Evolutionary conservation across 2,329 filamentous ascomycete genomes (phyloP).

Genomic region (Fusarium xyrophilum): DNA sequence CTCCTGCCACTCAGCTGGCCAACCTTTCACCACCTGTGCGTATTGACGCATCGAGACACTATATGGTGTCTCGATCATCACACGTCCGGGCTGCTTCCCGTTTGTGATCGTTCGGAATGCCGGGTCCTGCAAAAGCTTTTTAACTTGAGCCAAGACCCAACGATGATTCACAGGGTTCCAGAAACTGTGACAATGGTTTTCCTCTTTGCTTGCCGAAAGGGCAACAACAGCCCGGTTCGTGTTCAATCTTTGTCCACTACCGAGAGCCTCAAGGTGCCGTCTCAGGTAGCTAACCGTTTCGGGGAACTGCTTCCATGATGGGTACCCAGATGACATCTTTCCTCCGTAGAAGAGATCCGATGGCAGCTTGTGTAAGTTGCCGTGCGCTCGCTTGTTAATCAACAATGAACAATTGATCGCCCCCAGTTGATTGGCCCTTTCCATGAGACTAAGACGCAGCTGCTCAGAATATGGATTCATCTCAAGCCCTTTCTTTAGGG

Average conservation of each 20-base stretch:
- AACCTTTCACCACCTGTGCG: constrained; percentile 36
- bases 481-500: constrained; percentile 25
- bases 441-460: constrained; percentile 49
- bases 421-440: constrained; percentile 45
- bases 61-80: constrained; percentile 57
- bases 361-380: constrained; percentile 50
- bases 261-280: constrained; percentile 42
- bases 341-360: constrained; percentile 52
- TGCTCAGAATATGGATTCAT: constrained; percentile 46
- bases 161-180: constrained; percentile 50
- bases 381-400: constrained; percentile 49
- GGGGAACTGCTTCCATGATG: constrained; percentile 37
- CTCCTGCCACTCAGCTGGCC: constrained; percentile 39
- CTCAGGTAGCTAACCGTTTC: constrained; percentile 40
- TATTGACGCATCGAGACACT: constrained; percentile 50
- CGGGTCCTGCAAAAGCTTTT: constrained; percentile 43
- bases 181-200: constrained; percentile 45
- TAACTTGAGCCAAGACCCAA: constrained; percentile 48
- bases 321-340: constrained; percentile 48
- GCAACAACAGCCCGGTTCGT: constrained; percentile 51
- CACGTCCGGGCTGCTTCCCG: constrained; percentile 40
- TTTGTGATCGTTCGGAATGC: constrained; percentile 45
- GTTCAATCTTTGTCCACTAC: constrained; percentile 15
- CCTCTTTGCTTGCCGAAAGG: constrained; percentile 40
- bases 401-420: constrained; percentile 46